Evolutionary conservation across 805 yeast genomes (phyloP).

Genomic region (Yamadazyma phyllophila): DNA sequence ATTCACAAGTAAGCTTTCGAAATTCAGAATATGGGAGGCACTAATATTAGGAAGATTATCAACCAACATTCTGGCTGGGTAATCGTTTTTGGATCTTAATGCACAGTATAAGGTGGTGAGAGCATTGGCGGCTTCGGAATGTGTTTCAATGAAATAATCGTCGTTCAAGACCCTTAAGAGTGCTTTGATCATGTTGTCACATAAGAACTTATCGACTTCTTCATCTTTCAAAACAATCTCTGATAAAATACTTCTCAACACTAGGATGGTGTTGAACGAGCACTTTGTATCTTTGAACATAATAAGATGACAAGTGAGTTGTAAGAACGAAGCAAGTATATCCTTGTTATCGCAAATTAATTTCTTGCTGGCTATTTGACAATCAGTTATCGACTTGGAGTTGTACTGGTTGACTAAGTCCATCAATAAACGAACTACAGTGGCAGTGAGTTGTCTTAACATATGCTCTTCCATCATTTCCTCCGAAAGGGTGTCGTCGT

Average conservation of each 20-base stretch:
- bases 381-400: conserved; percentile 47
- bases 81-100: conserved; percentile 63
- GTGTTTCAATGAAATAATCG: conserved; percentile 79
- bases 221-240: conserved; percentile 67
- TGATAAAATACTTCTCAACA: conserved; percentile 69
- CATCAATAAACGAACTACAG: conserved; percentile 80
- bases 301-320: conserved; percentile 71
- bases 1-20: conserved; percentile 61
- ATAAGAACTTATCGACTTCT: conserved; percentile 69
- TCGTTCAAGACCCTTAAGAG: conserved; percentile 67
- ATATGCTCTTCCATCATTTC: conserved; percentile 98
- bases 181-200: conserved; percentile 66
- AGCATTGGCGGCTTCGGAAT: conserved; percentile 88
- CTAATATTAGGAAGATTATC: conserved; percentile 53
- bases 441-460: conserved; percentile 88
- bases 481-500: conserved; percentile 84
- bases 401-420: conserved; percentile 84
- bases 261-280: conserved; percentile 82
- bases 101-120: conserved; percentile 77
- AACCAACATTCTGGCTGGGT: conserved; percentile 62
- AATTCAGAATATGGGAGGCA: conserved; percentile 54
- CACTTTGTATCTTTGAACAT: conserved; percentile 87
- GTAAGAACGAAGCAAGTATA: conserved; percentile 75
- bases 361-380: conserved; percentile 64
- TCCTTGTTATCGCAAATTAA: conserved; percentile 62